Evolutionary conservation across 2,329 filamentous ascomycete genomes (phyloP).

Genomic region (Neophaeococcomyces mojaviensis): DNA sequence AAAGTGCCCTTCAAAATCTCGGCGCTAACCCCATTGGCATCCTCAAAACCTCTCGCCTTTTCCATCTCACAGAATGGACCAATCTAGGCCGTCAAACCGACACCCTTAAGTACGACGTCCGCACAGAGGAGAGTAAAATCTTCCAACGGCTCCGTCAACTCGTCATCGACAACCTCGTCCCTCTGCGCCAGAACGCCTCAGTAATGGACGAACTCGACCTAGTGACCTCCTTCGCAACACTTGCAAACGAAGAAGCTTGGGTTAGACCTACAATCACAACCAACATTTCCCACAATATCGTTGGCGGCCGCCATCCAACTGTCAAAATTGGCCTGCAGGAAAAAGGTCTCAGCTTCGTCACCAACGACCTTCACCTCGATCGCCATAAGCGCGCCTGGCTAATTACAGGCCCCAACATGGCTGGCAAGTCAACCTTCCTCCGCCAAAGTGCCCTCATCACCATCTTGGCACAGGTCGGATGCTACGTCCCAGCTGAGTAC

Average conservation of each 20-base stretch:
- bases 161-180: constrained; percentile 75
- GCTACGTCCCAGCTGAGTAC: constrained; percentile 81
- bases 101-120: constrained; percentile 67
- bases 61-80: constrained; percentile 80
- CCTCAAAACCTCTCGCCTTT: constrained; percentile 75
- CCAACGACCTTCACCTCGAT: constrained; percentile 81
- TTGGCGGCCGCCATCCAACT: constrained; percentile 84
- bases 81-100: constrained; percentile 71
- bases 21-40: constrained; percentile 58
- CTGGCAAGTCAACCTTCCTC: constrained; percentile 90
- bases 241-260: constrained; percentile 68
- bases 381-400: constrained; percentile 63
- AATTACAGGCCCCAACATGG: constrained; percentile 90
- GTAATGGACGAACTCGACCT: constrained; percentile 92
- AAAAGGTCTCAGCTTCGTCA: constrained; percentile 72
- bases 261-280: constrained; percentile 65
- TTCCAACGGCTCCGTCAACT: constrained; percentile 65
- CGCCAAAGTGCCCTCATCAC: constrained; percentile 93
- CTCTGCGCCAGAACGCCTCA: constrained; percentile 78
- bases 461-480: constrained; percentile 85
- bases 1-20: constrained; percentile 36
- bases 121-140: constrained; percentile 74
- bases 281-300: constrained; percentile 61
- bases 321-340: constrained; percentile 76
- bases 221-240: constrained; percentile 70